Conservation (phyloP, 2,329 filamentous ascomycete species). For the Escovopsis sp. region DNA sequence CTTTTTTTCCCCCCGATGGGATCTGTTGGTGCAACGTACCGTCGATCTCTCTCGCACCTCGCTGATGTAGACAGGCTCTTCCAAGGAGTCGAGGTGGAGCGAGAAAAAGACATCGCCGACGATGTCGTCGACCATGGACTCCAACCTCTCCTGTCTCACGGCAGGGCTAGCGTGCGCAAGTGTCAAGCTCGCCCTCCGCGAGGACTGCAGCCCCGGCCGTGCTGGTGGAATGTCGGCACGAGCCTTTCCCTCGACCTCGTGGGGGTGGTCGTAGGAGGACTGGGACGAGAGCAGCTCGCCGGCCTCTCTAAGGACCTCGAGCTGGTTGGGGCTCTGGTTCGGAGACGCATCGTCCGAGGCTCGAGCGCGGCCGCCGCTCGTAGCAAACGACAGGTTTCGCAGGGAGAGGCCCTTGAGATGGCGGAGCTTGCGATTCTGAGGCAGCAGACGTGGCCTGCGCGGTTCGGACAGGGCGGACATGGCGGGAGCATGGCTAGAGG, state of each 20-base stretch:
- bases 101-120: slow-evolving; percentile 87
- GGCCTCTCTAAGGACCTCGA: slow-evolving; percentile 32
- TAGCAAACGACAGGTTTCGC: slow-evolving; percentile 63
- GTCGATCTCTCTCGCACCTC: slow-evolving; percentile 67
- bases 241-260: too few relatives aligned
- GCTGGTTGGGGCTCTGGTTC: slow-evolving; percentile 54
- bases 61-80: slow-evolving; percentile 77
- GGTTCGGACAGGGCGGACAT: slow-evolving; percentile 24
- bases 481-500: slow-evolving; percentile 1
- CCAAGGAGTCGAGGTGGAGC: slow-evolving; percentile 50
- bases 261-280: slow-evolving; percentile 31
- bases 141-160: slow-evolving; percentile 57
- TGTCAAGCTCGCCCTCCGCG: slow-evolving; percentile 33
- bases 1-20: not conserved
- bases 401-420: slow-evolving; percentile 78
- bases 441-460: slow-evolving; percentile 36
- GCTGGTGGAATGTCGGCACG: slow-evolving; percentile 4
- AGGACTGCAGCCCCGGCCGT: slow-evolving; percentile 8
- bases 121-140: slow-evolving; percentile 52
- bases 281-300: slow-evolving; percentile 37
- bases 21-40: slow-evolving; percentile 21
- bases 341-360: slow-evolving; percentile 59
- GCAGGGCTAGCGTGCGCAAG: slow-evolving; percentile 30
- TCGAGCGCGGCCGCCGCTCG: slow-evolving; percentile 33
- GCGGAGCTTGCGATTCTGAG: slow-evolving; percentile 73